Base-by-base conservation (phyloP, 495 filamentous ascomycete genomes). In the Xylaria castorea region DNA sequence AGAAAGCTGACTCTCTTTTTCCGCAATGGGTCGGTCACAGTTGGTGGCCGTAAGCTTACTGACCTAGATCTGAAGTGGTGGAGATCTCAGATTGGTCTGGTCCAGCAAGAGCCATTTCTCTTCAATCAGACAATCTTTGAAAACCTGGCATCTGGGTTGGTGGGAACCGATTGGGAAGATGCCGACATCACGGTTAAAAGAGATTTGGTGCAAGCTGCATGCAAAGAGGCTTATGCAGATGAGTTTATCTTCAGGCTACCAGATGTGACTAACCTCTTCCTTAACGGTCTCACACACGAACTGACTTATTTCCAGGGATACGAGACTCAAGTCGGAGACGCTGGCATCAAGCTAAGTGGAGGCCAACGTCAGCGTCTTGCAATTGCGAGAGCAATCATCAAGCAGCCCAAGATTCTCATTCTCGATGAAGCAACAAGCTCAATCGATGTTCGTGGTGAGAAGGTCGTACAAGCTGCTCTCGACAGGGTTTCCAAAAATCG, bases 401-500 rank as follows among this genome's bases (percentile, higher is more conserved):
- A 93, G 76, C 86, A 93, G 61, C 93, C 94, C 0, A 88, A 89
- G n/a, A 91, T 97, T 69, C 82, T 97, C 6, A 91, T 97, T 42
- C 82, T 97, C 8, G 93, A 97, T 76, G 94, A 97, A 80, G 93
- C 94, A 22, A 96, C 93, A 0, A 89, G 84, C 66, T 85, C 88
- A 40, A 86, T 91, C 32, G 89, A 91, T 72, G 85, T 87, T 36
- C 81, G 85, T 12, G 83, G 86, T 22, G 89, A 91, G 74, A 81
- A 83, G n/a, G 80, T 89, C 32, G 88, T 91, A 5, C 88, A 90
- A 73, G 82, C 82, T 8, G 86, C 89, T 1, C 74, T 91, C 22
- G 87, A 90, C 61, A 83, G 82, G 73, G 81, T 84, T 57, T 89
- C 86, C 0, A 81, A 83, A 53, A 82, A 85, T 44, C 79, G 89